Percentiles rank a stretch among this genome's conserved stretches.
Conservation (phyloP, 2,329 filamentous ascomycete genomes). For the Didymella glomerata region DNA sequence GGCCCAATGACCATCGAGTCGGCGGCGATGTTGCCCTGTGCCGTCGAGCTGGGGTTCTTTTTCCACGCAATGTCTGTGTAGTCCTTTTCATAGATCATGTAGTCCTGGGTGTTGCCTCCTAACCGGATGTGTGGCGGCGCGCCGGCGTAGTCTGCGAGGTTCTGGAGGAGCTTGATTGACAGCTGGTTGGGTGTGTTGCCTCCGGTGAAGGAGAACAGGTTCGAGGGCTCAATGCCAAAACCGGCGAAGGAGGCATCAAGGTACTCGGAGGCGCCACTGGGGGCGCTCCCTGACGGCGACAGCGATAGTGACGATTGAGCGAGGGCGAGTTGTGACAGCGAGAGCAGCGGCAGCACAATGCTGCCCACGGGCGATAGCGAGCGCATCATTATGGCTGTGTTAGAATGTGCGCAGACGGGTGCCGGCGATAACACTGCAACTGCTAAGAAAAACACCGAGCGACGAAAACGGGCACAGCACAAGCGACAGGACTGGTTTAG, state of each 20-base stretch:
- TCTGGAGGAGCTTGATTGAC: conserved; percentile 59
- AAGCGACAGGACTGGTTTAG: conserved; percentile 21
- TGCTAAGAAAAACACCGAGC: conserved; percentile 6
- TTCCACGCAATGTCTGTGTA: conserved; percentile 51
- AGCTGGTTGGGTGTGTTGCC: conserved; percentile 53
- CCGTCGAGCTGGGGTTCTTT: conserved; percentile 51
- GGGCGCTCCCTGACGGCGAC: conserved; percentile 40
- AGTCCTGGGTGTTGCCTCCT: conserved; percentile 62
- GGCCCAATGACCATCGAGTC: conserved; percentile 60
- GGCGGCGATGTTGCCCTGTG: conserved; percentile 53
- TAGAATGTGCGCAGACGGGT: conserved; percentile 10
- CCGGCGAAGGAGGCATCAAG: conserved; percentile 58
- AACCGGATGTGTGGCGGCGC: conserved; percentile 59
- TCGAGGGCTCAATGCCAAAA: conserved; percentile 63
- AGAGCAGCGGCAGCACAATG: conserved; percentile 29
- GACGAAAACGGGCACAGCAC: conserved; percentile 7
- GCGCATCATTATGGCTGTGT: conserved; percentile 29
- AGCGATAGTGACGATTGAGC: conserved; percentile 46
- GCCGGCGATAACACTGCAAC: conserved; percentile 19
- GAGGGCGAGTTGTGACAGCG: conserved; percentile 30
- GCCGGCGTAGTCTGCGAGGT: conserved; percentile 60
- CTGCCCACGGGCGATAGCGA: conserved; percentile 27
- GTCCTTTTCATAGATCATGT: conserved; percentile 56
- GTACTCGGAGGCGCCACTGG: conserved; percentile 43
- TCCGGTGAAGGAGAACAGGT: conserved; percentile 62